Percentiles rank a stretch among this genome's conserved stretches.
Conservation (phyloP, 768 basidiomycete genomes). For the Mycena galopus region DNA sequence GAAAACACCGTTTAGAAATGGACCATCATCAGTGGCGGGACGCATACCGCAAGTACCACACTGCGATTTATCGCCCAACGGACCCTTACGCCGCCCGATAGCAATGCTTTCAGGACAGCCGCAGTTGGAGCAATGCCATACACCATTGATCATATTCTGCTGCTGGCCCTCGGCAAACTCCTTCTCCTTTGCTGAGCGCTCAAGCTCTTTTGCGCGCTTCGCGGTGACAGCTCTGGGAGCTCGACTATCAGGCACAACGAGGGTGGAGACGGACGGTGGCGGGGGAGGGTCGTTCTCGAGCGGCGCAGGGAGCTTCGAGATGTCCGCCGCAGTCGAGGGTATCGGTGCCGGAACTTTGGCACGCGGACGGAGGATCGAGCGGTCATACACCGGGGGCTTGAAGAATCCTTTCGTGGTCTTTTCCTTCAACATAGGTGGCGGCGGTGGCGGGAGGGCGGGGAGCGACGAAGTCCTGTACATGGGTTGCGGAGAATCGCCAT, state of each 20-base stretch:
- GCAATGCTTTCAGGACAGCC: slow-evolving; percentile 92
- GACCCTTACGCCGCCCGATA: slow-evolving; percentile 89
- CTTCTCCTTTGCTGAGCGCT: slow-evolving; percentile 86
- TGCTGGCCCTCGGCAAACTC: slow-evolving; percentile 89
- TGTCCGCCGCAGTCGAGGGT: slow-evolving; percentile 76
- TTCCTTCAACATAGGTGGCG: slow-evolving; percentile 64
- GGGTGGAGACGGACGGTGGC: slow-evolving; percentile 46
- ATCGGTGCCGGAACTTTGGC: slow-evolving; percentile 73
- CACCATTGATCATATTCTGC: slow-evolving; percentile 83
- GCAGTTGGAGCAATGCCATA: slow-evolving; percentile 97
- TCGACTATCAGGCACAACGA: slow-evolving; percentile 59
- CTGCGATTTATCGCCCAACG: slow-evolving; percentile 89
- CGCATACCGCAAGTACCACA: slow-evolving; percentile 92
- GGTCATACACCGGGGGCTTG: slow-evolving; percentile 75
- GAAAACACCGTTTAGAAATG: slow-evolving; percentile 22
- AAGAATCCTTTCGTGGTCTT: slow-evolving; percentile 80
- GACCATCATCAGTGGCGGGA: slow-evolving; percentile 12
- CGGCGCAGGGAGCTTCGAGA: slow-evolving; percentile 67
- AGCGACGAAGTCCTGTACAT: slow-evolving; percentile 49
- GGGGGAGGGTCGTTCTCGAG: slow-evolving; percentile 72
- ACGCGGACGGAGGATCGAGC: slow-evolving; percentile 68
- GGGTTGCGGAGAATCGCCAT: background rate
- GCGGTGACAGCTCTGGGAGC: slow-evolving; percentile 63
- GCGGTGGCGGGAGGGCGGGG: slow-evolving; percentile 50
- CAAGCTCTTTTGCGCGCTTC: slow-evolving; percentile 79